Evolutionary conservation across 345 rosid species (phyloP), one percentile per base, ranked within the genome.

Genomic region (Schrenkiella parvula): DNA sequence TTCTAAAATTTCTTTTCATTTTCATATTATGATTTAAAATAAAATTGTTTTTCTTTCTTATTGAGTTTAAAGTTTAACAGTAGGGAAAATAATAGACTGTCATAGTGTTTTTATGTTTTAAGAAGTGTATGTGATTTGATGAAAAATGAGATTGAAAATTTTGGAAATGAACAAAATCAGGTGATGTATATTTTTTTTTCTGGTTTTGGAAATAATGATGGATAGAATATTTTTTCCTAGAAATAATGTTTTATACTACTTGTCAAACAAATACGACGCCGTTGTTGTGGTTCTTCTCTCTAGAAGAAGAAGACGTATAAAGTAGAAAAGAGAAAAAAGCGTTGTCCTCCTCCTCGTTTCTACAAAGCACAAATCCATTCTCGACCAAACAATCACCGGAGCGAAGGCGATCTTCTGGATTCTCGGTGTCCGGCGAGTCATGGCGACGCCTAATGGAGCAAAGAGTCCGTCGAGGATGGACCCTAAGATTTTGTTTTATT

Each of bases 401-500:
- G 53, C 66, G 71, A 54, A 61, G 70, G 71, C 75, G 60, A 63
- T 51, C 22, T 42, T 32, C 28, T 15, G 44, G 38, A 51, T 31
- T 61, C 13, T 41, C 71, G 29, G 48, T n/a, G 64, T 52, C 61
- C 76, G 82, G 79, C 57, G 68, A 63, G 15, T 63, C 70, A 75
- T 75, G 79, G 79, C 82, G 86, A 73, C 80, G 74, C 31, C 59
- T 35, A 56, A 34, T 6, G 65, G 50, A 64, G 60, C 52, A 12
- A 80, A 70, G 64, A 75, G n/a, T 50, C 37, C 76, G 59, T 74
- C 56, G 38, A 75, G 63, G 13, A 83, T 68, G 86, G 82, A 46
- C n/a, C 34, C 79, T 15, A 71, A 63, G 74, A 84, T 95, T 71
- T 83, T 82, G 84, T 46, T 92, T 38, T 92, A 80, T 81, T 95